Base-by-base conservation (phyloP, 495 filamentous ascomycete genomes). In the Talaromyces trachyspermus region DNA sequence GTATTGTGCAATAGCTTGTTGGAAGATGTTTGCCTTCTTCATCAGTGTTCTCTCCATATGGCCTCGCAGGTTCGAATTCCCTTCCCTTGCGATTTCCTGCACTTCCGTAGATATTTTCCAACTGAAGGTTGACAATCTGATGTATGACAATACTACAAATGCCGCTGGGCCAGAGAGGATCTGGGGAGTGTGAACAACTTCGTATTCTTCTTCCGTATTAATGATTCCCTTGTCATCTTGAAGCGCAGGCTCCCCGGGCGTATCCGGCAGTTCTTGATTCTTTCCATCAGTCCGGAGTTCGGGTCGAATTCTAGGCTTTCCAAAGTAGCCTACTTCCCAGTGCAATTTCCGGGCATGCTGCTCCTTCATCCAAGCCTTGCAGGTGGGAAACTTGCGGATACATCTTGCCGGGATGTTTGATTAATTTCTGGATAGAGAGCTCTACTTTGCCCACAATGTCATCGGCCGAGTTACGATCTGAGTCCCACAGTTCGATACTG, bases 251-350 rank as follows among this genome's bases (percentile, higher is more conserved):
- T 85, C 81, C 43, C 81, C 78, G 10, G 95, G 71, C 44, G 74
- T 74, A 17, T 79, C 66, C 2, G 88, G 89, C 2, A 97, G 72
- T 48, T 76, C 81, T 46, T 75, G 72, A 59, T 95, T 81, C 66
- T 88, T 86, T 29, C 91, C 91, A 62, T 94, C 85, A 4, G 88
- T 95, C 6, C 86, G 72, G 30, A 97, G 70, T 20, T 88, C 89
- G 25, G 80, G 74, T 23, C 91, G 73, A 64, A 95, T 84, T 49
- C 88, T 77, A 3, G 91, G 86, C 69, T 95, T 95, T 46, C 80
- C 80, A 47, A 95, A 97, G 65, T 83, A 96, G 5, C 90, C 90
- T 35, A 96, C 89, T 60, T 95, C 91, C 91, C 91, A 96, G 60
- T 91, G 83, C 19, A 97, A 70, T 58, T 95, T 81, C 91, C 91